phyloP scores from a whole-genome alignment of 176 grass and related monocot genomes.

The Guadua angustifolia region DNA sequence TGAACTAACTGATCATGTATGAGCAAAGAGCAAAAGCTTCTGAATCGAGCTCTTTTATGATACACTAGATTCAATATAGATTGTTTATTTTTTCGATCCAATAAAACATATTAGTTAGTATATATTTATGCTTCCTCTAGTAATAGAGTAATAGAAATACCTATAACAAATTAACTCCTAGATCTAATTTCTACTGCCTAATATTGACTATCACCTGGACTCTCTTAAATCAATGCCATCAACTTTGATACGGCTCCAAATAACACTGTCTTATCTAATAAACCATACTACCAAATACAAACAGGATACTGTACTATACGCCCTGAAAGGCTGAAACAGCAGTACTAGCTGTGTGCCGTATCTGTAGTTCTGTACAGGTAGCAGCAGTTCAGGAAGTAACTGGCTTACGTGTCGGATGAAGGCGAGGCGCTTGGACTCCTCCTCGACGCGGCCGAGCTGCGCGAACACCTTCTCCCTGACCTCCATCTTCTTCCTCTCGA shows the following conservation, averaged over 20 bases:
- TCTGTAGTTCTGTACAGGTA: background rate
- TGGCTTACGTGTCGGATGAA: constrained; percentile 62
- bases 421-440: constrained; percentile 85
- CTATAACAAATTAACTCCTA: too few relatives aligned
- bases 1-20: background rate
- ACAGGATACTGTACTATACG: background rate
- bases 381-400: background rate
- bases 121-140: too few relatives aligned
- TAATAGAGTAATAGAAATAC: too few relatives aligned
- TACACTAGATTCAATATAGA: too few relatives aligned
- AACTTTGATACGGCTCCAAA: background rate
- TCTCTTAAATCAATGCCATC: too few relatives aligned
- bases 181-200: too few relatives aligned
- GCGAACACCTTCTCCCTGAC: constrained; percentile 85
- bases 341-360: background rate
- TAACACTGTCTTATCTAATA: background rate
- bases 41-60: background rate
- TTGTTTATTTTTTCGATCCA: too few relatives aligned
- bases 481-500: constrained; percentile 89
- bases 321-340: background rate
- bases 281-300: background rate
- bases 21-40: background rate
- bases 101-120: too few relatives aligned
- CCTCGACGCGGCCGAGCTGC: constrained; percentile 86
- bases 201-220: background rate